phyloP scores from a whole-genome alignment of 805 yeast genomes.

The Lachancea quebecensis region DNA sequence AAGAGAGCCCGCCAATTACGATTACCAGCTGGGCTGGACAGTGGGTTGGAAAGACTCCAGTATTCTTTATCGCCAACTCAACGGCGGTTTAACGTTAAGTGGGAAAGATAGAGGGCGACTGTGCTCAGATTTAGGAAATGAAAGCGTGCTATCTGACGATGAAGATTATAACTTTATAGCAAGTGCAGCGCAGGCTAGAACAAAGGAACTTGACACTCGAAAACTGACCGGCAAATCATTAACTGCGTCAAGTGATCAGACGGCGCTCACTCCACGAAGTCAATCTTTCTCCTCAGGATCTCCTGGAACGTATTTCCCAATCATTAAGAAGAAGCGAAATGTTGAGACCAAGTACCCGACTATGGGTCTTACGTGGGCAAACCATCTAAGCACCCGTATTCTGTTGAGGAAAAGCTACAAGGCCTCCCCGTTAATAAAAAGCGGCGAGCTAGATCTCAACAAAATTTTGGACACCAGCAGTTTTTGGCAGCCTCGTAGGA shows the following conservation, averaged over 20 bases:
- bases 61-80: slow-evolving; percentile 28
- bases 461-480: slow-evolving; percentile 29
- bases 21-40: slow-evolving; percentile 64
- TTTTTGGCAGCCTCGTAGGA: slow-evolving; percentile 32
- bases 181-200: slow-evolving; percentile 2
- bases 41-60: slow-evolving; percentile 63
- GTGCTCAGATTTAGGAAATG: slow-evolving; percentile 4
- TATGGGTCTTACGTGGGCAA: slow-evolving; percentile 50
- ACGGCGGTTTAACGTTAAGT: slow-evolving; percentile 1
- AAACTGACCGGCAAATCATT: too few relatives aligned
- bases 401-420: slow-evolving; percentile 38
- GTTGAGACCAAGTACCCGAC: slow-evolving; percentile 41
- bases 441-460: slow-evolving; percentile 28
- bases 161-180: slow-evolving; percentile 22
- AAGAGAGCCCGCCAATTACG: slow-evolving; percentile 34
- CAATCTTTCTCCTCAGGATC: too few relatives aligned
- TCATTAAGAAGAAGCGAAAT: slow-evolving; percentile 21
- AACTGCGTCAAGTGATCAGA: too few relatives aligned
- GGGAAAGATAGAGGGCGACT: not conserved
- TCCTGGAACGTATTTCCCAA: not conserved
- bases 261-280: too few relatives aligned
- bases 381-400: slow-evolving; percentile 44
- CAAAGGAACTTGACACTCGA: too few relatives aligned
- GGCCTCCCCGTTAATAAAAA: slow-evolving; percentile 30
- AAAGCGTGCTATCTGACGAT: slow-evolving; percentile 24